Evolutionary conservation across 164 flowering plant species (phyloP), one percentile per base, ranked within the genome.

Genomic region (Nymphaea thermarum): DNA sequence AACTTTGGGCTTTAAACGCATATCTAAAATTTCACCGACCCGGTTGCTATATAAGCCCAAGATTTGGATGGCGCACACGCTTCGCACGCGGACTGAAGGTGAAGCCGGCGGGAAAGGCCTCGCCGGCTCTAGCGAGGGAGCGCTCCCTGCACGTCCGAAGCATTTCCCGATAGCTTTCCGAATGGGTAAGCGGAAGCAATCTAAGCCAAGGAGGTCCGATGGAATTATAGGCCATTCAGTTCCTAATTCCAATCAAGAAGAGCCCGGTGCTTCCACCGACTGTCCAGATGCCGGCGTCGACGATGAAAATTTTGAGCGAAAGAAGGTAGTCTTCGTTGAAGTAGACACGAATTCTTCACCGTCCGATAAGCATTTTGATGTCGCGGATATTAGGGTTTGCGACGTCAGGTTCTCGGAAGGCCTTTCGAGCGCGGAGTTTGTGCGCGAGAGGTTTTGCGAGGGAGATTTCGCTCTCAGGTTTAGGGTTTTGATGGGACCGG

Each of bases 131-230:
- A 0, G 36, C 36, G 36, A 0, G 36, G 36, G 36, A 25, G 36
- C 36, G 36, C 36, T 25, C 36, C 36, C 36, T 25, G 36, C 1
- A 25, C 36, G 36, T 25, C 36, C 1, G 36, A 25, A 25, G 36
- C 36, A 25, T 25, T 25, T 25, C 36, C 36, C 36, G 36, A 25
- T 25, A 25, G 36, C 36, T 25, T 25, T 25, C 36, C 53, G 53
- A 10, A 89, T 89, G 92, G 96, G 90, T 67, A 76, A 88, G 74
- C 82, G 77, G 77, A 89, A 88, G 80, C 90, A 87, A 69, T 42
- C 69, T n/a, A 72, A 80, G 18, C 96, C 96, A 1, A 82, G 62
- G 65, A 78, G 85, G 42, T 83, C 92, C 2, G 86, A 75, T 10
- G 82, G 84, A 7, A 45, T 75, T 43, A 16, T 75, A 16, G 76